These are phyloP conservation scores for Fusarium bulbicola DNA, from an alignment of 2,329 filamentous ascomycete genomes.

Conservation along the genomic window DNA sequence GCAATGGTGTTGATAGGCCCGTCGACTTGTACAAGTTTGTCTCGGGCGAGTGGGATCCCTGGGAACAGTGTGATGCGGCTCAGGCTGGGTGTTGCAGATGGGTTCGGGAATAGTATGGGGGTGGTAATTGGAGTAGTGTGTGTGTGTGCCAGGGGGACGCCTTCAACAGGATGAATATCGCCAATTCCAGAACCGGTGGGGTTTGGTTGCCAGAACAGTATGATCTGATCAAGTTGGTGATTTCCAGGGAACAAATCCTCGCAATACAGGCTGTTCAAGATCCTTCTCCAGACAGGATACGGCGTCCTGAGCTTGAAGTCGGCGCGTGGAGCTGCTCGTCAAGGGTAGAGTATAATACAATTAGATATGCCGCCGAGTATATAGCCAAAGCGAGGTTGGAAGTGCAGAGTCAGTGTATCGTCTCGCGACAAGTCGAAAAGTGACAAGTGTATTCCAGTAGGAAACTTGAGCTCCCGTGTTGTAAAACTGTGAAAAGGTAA, in stretches of 20 bases:
- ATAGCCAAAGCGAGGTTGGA: not conserved
- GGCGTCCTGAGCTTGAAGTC: not conserved
- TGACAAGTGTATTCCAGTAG: constrained; percentile 1
- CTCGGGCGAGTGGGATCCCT: not conserved
- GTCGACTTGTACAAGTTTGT: not conserved
- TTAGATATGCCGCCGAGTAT: not conserved
- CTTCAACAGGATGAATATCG: constrained; percentile 1
- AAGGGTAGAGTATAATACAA: not conserved
- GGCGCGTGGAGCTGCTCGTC: not conserved
- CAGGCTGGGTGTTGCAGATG: constrained; percentile 1
- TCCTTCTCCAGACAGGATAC: not conserved
- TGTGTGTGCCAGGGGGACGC: constrained; percentile 2
- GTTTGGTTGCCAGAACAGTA: not conserved
- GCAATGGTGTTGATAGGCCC: not conserved
- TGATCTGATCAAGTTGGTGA: constrained; percentile 1
- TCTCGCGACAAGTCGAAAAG: constrained; percentile 1
- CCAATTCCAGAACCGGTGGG: not conserved
- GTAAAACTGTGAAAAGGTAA: constrained; percentile 9
- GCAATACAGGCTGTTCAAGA: not conserved
- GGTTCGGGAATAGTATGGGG: constrained; percentile 16
- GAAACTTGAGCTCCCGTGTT: constrained; percentile 6
- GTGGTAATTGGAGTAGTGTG: not conserved
- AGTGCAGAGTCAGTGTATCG: not conserved
- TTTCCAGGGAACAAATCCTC: not conserved
- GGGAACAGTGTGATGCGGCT: constrained; percentile 8